Base-by-base conservation (phyloP, 371 early-diverging fungal species). In the Dinochytrium kinnereticum region DNA sequence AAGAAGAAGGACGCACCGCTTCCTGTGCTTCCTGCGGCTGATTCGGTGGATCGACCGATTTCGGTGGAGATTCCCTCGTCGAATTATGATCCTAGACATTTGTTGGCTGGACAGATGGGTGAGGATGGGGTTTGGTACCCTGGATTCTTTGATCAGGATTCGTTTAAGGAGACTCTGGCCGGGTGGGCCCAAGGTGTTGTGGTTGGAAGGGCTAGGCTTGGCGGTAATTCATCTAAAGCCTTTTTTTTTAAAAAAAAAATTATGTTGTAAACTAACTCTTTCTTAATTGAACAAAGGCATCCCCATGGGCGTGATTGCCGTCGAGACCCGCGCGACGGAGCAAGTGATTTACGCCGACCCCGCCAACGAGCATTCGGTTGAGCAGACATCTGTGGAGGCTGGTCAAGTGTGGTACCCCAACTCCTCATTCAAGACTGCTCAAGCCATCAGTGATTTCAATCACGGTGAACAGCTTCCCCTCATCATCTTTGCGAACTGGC, bases 401-500 rank as follows among this genome's bases (percentile, higher is more conserved):
- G 97, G 97, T 74, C 95, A 96, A 80, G 99, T 99, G 55, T 98
- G 98, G 96, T 95, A 94, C 84, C 98, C 98, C 55, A 96, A 97
- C 91, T 95, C 96, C 44, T 95, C 99, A 13, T 96, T 90, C 89
- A 99, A 99, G 91, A 98, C 99, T 36, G 96, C 99, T 3, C 98
- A 97, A 84, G 95, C 98, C 2, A 98, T 99, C 85, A 90, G 92
- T 73, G 97, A 99, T 85, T 97, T 99, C 77, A 97, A 98, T 90
- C 92, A 96, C 79, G 97, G 98, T 82, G 99, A 99, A 84, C 95
- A 95, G 77, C 88, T 99, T 71, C 97, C 98, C 24, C 84, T 99
- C 81, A 93, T 99, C 81, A 93, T 99, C 84, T 95, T 99, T 89
- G 99, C 98, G 84, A 98, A 99, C 93, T 99, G 98, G 98, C 96